Conservation (phyloP, 2,329 filamentous ascomycete genomes). For the Diplodia corticola region DNA sequence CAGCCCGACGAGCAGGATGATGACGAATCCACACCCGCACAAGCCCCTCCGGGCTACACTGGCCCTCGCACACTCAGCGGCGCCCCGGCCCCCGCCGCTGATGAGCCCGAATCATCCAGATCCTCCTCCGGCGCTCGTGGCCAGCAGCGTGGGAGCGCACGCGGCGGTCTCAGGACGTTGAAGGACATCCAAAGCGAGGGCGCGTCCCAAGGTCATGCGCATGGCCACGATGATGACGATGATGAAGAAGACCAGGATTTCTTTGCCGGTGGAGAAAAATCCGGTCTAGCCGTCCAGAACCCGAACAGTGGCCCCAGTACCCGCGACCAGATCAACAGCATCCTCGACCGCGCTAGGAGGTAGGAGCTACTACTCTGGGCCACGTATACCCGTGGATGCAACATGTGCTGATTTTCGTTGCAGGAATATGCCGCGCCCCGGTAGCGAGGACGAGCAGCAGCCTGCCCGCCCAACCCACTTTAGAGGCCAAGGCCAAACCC, state of each 20-base stretch:
- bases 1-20: constrained; percentile 33
- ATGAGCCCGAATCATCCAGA: constrained; percentile 31
- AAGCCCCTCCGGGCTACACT: constrained; percentile 20
- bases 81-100: constrained; percentile 35
- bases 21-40: constrained; percentile 28
- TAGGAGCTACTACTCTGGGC: constrained; percentile 31
- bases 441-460: constrained; percentile 53
- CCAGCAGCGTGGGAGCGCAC: constrained; percentile 29
- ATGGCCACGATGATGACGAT: constrained; percentile 58
- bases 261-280: constrained; percentile 85
- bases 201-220: constrained; percentile 39
- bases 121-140: constrained; percentile 32
- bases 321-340: constrained; percentile 52
- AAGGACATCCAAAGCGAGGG: constrained; percentile 48
- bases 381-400: not conserved
- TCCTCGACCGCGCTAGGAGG: constrained; percentile 50
- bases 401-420: constrained; percentile 28
- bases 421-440: constrained; percentile 63
- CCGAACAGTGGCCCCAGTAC: constrained; percentile 50
- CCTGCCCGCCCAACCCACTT: constrained; percentile 57
- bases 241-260: constrained; percentile 65
- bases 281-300: constrained; percentile 67
- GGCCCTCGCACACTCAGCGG: constrained; percentile 36
- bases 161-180: constrained; percentile 44
- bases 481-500: constrained; percentile 69